phyloP scores from a whole-genome alignment of 176 grass and related monocot genomes.

The Bothriochloa decipiens region DNA sequence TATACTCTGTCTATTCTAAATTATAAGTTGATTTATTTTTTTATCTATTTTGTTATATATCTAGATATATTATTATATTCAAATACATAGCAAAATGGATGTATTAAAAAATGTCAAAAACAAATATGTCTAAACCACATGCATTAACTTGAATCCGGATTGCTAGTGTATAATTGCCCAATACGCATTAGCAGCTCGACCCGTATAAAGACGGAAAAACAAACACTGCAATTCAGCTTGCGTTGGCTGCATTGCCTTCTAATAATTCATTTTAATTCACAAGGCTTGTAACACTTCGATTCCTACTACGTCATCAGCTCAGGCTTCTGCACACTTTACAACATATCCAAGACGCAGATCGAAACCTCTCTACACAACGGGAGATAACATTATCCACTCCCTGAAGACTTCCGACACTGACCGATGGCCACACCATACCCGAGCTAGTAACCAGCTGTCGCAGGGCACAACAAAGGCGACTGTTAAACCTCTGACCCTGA shows the following conservation, averaged over 20 bases:
- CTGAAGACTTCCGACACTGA: neutral
- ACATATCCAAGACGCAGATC: neutral
- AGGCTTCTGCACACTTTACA: constrained; percentile 26
- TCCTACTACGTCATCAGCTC: constrained; percentile 14
- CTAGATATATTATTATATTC: too few relatives aligned
- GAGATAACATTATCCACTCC: neutral
- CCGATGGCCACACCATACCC: neutral
- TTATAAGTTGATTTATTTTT: too few relatives aligned
- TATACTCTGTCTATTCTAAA: too few relatives aligned
- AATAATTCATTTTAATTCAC: neutral
- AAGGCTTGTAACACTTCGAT: neutral
- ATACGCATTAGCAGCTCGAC: neutral
- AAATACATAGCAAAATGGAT: too few relatives aligned
- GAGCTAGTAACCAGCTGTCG: neutral
- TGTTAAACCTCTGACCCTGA: neutral
- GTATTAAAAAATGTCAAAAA: too few relatives aligned
- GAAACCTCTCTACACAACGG: neutral
- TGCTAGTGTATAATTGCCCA: neutral
- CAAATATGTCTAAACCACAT: neutral
- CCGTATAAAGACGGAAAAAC: neutral
- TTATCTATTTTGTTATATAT: too few relatives aligned
- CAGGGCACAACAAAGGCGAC: neutral
- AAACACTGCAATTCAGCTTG: neutral
- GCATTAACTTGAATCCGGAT: neutral
- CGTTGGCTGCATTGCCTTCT: too few relatives aligned